A percentile compares a stretch with the other conserved stretches of the same genome.
Conservation (phyloP, 176 grass and related monocot species). For the Triticum monococcum region DNA sequence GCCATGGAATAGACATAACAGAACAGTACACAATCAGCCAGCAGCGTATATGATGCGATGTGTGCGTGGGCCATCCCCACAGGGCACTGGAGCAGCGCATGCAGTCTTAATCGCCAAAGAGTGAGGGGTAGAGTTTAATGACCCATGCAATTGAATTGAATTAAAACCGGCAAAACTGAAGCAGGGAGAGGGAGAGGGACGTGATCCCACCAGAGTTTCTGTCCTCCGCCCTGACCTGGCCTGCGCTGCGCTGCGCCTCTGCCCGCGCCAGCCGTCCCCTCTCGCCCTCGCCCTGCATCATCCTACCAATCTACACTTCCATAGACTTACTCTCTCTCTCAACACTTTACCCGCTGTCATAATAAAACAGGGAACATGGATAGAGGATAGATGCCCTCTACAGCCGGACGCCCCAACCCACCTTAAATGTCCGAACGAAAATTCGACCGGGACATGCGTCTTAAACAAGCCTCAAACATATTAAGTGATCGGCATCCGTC, state of each 20-base stretch:
- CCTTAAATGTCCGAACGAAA: too few relatives aligned
- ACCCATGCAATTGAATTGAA: slow-evolving; percentile 15
- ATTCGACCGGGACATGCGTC: too few relatives aligned
- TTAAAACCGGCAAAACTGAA: slow-evolving; percentile 27
- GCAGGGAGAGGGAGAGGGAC: not conserved
- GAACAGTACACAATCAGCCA: slow-evolving; percentile 35
- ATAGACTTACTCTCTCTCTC: not conserved
- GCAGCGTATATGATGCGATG: not conserved
- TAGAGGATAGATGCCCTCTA: not conserved
- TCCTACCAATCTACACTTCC: slow-evolving; percentile 35
- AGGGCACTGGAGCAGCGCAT: not conserved
- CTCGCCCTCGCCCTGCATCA: slow-evolving; percentile 33
- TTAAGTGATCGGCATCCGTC: too few relatives aligned
- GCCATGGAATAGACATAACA: slow-evolving; percentile 9
- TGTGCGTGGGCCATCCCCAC: not conserved
- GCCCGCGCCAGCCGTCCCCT: slow-evolving; percentile 13
- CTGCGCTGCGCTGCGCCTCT: slow-evolving; percentile 18
- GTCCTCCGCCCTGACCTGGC: slow-evolving; percentile 38
- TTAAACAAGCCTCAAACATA: too few relatives aligned
- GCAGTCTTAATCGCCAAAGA: not conserved
- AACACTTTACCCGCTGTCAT: not conserved
- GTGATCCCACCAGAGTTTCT: slow-evolving; percentile 40
- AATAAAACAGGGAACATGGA: not conserved
- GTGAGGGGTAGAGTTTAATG: slow-evolving; percentile 31
- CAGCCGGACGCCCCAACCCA: too few relatives aligned